Percentiles rank a stretch among this genome's conserved stretches.
Evolutionary conservation across 306 rosid species (phyloP).

Genomic region (Lathyrus tuberosus): DNA sequence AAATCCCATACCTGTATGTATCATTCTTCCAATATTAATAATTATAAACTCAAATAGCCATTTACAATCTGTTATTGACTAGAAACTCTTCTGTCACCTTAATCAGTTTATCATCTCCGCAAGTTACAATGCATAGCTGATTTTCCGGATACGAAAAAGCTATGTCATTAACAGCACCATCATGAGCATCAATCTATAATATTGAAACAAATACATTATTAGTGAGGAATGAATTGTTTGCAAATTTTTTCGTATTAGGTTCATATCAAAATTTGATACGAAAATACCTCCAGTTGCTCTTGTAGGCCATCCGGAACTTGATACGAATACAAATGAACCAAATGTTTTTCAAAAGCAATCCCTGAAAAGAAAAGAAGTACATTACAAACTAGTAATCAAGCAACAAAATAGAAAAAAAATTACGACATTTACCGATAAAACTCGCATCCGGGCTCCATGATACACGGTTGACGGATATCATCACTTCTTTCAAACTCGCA

Average conservation of each 20-base stretch:
- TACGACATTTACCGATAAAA: slow-evolving; percentile 60
- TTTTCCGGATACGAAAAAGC: slow-evolving; percentile 61
- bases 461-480: slow-evolving; percentile 60
- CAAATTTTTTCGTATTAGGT: not conserved
- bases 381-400: slow-evolving; percentile 15
- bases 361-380: slow-evolving; percentile 50
- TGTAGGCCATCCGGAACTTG: slow-evolving; percentile 50
- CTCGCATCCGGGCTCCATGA: slow-evolving; percentile 78
- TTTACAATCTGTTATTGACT: not conserved
- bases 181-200: slow-evolving; percentile 69
- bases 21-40: slow-evolving; percentile 1
- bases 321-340: slow-evolving; percentile 70
- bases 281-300: slow-evolving; percentile 56
- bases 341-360: slow-evolving; percentile 70
- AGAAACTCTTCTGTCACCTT: slow-evolving; percentile 52
- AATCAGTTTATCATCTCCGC: slow-evolving; percentile 81
- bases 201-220: slow-evolving; percentile 6
- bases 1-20: slow-evolving; percentile 80
- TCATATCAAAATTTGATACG: slow-evolving; percentile 2
- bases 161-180: slow-evolving; percentile 76
- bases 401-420: slow-evolving; percentile 4
- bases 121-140: slow-evolving; percentile 60
- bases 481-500: slow-evolving; percentile 44
- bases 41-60: slow-evolving; percentile 1
- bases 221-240: not conserved